Percentiles rank a stretch among this genome's conserved stretches.
These are phyloP conservation scores for Wickerhamiella alocasiicola DNA, from an alignment of 805 yeast species.

Conservation along the genomic window DNA sequence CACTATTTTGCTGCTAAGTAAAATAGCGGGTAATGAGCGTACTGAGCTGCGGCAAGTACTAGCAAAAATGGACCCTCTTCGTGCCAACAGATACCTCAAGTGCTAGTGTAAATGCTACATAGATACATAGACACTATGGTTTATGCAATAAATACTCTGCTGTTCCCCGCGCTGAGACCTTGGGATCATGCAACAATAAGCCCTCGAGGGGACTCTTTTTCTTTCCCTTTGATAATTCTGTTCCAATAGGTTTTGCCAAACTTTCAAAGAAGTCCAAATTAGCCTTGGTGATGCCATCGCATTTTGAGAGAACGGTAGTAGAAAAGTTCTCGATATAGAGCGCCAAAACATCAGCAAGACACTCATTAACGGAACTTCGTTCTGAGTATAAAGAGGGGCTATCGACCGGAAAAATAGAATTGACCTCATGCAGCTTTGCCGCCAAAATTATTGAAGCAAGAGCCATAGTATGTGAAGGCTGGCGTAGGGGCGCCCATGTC, in stretches of 20 bases:
- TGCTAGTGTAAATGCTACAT: no score
- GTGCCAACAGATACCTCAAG: conserved; percentile 21
- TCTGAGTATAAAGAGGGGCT: conserved; percentile 18
- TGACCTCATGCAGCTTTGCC: conserved; percentile 31
- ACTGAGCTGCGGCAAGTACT: conserved; percentile 24
- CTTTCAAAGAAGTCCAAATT: conserved; percentile 1
- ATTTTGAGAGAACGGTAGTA: conserved; percentile 37
- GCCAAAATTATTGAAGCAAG: conserved; percentile 54
- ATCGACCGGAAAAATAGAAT: conserved; percentile 25
- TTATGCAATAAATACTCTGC: conserved; percentile 8
- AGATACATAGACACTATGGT: conserved; percentile 2
- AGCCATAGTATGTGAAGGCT: conserved; percentile 68
- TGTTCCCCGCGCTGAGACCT: not conserved
- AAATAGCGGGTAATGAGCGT: conserved; percentile 3
- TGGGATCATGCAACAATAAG: conserved; percentile 2
- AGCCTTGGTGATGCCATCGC: not conserved
- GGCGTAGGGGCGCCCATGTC: conserved; percentile 53
- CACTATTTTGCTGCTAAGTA: conserved; percentile 21
- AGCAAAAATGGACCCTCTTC: conserved; percentile 21
- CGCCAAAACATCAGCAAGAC: conserved; percentile 45
- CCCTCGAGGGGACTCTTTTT: not conserved
- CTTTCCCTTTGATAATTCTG: conserved; percentile 2
- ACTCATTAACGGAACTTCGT: conserved; percentile 31
- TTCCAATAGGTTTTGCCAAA: conserved; percentile 3
- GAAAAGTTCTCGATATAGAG: conserved; percentile 45